These are phyloP conservation scores for Sungouiozyma ichnusensis DNA, from an alignment of 805 yeast species.

Conservation along the genomic window DNA sequence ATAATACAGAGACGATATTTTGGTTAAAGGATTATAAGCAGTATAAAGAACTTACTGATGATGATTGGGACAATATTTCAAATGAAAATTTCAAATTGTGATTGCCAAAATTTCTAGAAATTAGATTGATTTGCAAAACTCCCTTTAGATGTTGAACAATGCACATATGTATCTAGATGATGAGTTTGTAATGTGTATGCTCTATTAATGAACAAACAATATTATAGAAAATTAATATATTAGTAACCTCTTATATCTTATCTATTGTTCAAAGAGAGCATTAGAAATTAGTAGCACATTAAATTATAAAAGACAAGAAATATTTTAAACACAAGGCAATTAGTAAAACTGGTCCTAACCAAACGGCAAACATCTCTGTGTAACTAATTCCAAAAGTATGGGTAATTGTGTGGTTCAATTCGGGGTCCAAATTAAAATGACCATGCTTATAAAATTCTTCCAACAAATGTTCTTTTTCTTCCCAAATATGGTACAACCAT, in stretches of 20 bases:
- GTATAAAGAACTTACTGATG: constrained; percentile 47
- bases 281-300: background rate
- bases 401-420: constrained; percentile 10
- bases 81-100: constrained; percentile 20
- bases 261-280: no score
- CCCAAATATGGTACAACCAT: constrained; percentile 73
- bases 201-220: no score
- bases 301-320: constrained; percentile 1
- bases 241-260: no score
- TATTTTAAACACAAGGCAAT: constrained; percentile 2
- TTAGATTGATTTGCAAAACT: background rate
- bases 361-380: constrained; percentile 10
- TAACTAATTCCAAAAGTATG: constrained; percentile 17
- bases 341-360: constrained; percentile 12
- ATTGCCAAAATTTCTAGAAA: background rate
- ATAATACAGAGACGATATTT: constrained; percentile 51
- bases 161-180: background rate
- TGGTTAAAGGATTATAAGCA: constrained; percentile 47
- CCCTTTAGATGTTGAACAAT: background rate
- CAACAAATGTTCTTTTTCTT: constrained; percentile 64
- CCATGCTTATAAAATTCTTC: constrained; percentile 50
- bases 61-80: constrained; percentile 41
- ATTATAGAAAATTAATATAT: no score
- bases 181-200: background rate
- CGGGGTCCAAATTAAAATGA: constrained; percentile 30